Percentiles rank a stretch among this genome's conserved stretches.
Evolutionary conservation across 23 red algal genomes (phyloP).

Genomic region (Pyropia yezoensis): DNA sequence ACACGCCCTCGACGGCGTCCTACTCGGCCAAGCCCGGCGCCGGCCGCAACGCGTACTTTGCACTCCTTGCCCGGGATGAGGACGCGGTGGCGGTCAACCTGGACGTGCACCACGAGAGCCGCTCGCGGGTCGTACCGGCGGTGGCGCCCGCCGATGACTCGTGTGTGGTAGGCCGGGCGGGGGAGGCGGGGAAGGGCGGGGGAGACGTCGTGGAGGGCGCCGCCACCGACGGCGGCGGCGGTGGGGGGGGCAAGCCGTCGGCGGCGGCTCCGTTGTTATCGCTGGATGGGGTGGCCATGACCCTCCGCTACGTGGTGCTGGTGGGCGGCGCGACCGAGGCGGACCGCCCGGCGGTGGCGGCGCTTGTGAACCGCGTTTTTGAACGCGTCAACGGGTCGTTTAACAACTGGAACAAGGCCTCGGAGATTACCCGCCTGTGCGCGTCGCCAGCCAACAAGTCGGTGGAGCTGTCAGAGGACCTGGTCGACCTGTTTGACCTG

Average conservation of each 20-base stretch:
- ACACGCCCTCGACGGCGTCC: not conserved
- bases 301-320: constrained; percentile 39
- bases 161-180: not conserved
- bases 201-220: not conserved
- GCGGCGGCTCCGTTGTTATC: not conserved
- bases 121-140: not conserved
- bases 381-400: constrained; percentile 8
- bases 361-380: constrained; percentile 21
- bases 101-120: constrained; percentile 1
- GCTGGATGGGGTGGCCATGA: constrained; percentile 42
- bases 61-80: not conserved
- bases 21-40: not conserved
- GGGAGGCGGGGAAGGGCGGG: not conserved
- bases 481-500: constrained; percentile 20
- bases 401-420: constrained; percentile 29
- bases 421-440: constrained; percentile 26
- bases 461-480: constrained; percentile 4
- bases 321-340: constrained; percentile 8
- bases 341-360: not conserved
- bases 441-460: constrained; percentile 11
- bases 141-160: not conserved
- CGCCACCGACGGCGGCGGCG: too few species aligned
- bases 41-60: not conserved
- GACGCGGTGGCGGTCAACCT: not conserved
- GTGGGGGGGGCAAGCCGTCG: not conserved